Conservation (phyloP, 352 stramenopile species). For the Globisporangium iwayamae region DNA sequence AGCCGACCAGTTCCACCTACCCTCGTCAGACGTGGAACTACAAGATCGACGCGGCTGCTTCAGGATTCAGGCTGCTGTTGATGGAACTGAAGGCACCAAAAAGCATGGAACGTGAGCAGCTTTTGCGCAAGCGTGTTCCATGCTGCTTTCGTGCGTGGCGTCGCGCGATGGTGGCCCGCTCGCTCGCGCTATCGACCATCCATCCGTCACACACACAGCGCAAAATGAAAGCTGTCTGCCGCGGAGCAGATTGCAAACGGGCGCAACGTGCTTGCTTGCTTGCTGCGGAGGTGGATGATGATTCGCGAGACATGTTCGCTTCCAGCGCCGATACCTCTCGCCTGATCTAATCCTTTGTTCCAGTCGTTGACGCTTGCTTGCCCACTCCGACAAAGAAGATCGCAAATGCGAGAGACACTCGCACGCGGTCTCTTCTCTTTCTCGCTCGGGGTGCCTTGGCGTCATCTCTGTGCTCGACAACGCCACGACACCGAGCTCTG, state of each 20-base stretch:
- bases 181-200: background rate
- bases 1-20: too few species aligned
- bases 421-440: slow-evolving; percentile 8
- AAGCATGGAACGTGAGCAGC: too few species aligned
- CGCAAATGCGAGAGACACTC: slow-evolving; percentile 4
- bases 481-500: slow-evolving; percentile 1
- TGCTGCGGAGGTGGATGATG: background rate
- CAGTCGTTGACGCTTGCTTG: background rate
- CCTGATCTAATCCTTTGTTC: background rate
- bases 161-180: too few species aligned
- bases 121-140: too few species aligned
- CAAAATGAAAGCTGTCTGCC: background rate
- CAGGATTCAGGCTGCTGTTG: too few species aligned
- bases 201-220: background rate
- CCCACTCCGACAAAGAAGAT: background rate
- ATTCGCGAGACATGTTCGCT: background rate
- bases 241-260: background rate
- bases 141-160: too few species aligned
- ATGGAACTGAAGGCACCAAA: too few species aligned
- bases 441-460: background rate
- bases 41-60: too few species aligned
- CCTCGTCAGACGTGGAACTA: too few species aligned
- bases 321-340: background rate
- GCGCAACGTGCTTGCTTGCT: background rate
- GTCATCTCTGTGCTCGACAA: slow-evolving; percentile 2